Evolutionary conservation across 2,329 filamentous ascomycete genomes (phyloP).

Genomic region (Alternaria triticimaculans): DNA sequence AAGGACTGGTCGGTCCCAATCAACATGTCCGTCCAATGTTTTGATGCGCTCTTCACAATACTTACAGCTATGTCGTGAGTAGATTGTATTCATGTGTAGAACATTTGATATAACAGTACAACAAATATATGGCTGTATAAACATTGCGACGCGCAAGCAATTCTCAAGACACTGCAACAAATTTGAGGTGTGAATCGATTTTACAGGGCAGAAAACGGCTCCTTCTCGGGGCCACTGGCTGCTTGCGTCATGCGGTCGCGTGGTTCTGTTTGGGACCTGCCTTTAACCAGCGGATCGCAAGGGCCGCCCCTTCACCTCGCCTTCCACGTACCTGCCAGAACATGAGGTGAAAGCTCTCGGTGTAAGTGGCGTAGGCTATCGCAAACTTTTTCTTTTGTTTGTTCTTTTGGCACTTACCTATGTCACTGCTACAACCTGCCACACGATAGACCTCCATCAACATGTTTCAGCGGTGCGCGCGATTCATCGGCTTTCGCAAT

Average conservation of each 20-base stretch:
- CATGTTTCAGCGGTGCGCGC: constrained; percentile 1
- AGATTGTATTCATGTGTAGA: not conserved
- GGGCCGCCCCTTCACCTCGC: not conserved
- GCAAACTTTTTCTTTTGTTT: not conserved
- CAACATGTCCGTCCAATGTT: not conserved
- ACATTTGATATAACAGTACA: not conserved
- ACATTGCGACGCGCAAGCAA: not conserved
- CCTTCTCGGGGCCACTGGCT: not conserved
- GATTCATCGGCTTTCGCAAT: constrained; percentile 36
- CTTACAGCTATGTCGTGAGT: not conserved
- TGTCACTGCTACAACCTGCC: not conserved
- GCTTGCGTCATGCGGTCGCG: not conserved
- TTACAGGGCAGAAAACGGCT: not conserved
- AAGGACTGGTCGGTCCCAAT: not conserved
- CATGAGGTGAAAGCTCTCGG: not conserved
- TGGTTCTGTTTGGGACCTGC: not conserved
- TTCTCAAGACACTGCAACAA: not conserved
- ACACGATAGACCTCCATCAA: not conserved
- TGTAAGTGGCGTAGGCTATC: not conserved
- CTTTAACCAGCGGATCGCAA: not conserved
- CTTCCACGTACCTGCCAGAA: not conserved
- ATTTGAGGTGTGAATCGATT: not conserved
- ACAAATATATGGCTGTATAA: not conserved
- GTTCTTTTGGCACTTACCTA: not conserved
- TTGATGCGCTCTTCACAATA: not conserved